Evolutionary conservation across 768 basidiomycete genomes (phyloP).

Genomic region (Cyathus striatus): DNA sequence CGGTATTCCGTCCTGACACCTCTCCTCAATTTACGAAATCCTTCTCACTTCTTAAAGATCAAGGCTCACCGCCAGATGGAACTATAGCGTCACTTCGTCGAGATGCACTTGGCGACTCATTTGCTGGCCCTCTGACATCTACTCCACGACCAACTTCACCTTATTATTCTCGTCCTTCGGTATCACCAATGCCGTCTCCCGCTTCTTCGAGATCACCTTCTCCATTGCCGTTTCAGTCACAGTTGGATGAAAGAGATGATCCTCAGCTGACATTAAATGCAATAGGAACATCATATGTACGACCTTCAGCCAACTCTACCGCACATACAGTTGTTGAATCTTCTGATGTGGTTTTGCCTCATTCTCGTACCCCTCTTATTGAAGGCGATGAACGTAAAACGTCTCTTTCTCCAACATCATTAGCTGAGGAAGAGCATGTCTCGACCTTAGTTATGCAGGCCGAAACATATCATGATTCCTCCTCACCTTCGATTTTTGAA

Average conservation of each 20-base stretch:
- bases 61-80: constrained; percentile 1
- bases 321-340: too few species aligned
- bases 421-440: neutral
- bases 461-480: too few species aligned
- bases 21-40: constrained; percentile 1
- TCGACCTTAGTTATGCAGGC: neutral
- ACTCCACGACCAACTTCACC: neutral
- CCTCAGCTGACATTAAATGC: too few species aligned
- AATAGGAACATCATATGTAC: too few species aligned
- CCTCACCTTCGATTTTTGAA: too few species aligned
- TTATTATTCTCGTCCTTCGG: constrained; percentile 3
- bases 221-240: neutral
- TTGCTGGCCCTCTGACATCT: neutral
- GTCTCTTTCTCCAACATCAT: too few species aligned
- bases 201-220: neutral
- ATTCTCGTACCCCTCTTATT: too few species aligned
- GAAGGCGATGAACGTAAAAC: too few species aligned
- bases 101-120: neutral
- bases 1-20: constrained; percentile 3
- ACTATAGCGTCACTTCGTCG: constrained; percentile 5
- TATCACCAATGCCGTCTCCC: constrained; percentile 2
- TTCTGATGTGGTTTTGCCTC: too few species aligned
- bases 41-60: constrained; percentile 1
- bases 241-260: too few species aligned
- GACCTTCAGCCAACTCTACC: too few species aligned